These are phyloP conservation scores for Penicillium digitatum DNA, from an alignment of 2,329 filamentous ascomycete species.

Conservation along the genomic window DNA sequence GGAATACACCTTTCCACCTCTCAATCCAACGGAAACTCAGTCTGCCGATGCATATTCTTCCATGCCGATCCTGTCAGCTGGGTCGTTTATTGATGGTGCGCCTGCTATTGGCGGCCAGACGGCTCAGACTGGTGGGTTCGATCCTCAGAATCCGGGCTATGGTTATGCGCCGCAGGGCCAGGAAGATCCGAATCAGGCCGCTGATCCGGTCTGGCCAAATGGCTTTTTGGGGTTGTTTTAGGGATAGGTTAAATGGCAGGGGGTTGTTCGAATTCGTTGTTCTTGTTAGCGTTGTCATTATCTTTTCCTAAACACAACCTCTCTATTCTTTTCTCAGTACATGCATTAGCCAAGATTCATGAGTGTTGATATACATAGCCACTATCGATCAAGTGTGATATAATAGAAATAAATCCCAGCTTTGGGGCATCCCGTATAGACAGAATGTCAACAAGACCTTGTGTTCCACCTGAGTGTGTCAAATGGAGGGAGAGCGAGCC, in stretches of 20 bases:
- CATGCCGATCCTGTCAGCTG: slow-evolving; percentile 17
- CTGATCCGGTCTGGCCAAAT: slow-evolving; percentile 13
- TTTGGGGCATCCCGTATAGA: background rate
- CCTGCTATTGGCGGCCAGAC: background rate
- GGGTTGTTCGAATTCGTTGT: background rate
- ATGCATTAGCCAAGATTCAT: background rate
- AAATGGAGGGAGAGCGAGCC: background rate
- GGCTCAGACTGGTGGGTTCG: background rate
- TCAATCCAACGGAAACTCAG: background rate
- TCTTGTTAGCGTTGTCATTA: background rate
- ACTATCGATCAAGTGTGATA: background rate
- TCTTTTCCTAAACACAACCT: background rate
- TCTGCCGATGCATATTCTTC: background rate
- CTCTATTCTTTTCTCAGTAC: background rate
- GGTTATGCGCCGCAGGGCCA: slow-evolving; percentile 3
- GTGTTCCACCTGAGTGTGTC: background rate
- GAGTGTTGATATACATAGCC: background rate
- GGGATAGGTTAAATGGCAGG: background rate
- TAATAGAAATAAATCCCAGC: background rate
- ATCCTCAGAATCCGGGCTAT: slow-evolving; percentile 7
- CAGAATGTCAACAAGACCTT: background rate
- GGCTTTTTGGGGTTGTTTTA: slow-evolving; percentile 22
- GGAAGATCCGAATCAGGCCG: slow-evolving; percentile 2
- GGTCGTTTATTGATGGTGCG: slow-evolving; percentile 17
- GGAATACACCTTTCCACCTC: slow-evolving; percentile 2